These are phyloP conservation scores for Candida alai DNA, from an alignment of 805 yeast genomes.

Conservation along the genomic window DNA sequence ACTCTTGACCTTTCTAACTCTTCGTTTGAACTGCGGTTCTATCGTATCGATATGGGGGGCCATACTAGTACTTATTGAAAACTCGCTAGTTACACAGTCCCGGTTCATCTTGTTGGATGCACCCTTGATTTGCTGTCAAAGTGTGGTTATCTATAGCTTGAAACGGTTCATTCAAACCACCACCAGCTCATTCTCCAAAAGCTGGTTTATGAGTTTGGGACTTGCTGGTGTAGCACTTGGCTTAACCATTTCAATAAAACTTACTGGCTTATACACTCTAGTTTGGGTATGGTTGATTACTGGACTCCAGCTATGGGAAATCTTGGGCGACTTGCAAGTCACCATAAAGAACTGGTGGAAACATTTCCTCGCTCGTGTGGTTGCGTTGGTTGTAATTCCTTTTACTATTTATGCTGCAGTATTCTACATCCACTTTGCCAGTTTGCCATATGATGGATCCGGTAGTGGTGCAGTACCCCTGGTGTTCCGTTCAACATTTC, in stretches of 20 bases:
- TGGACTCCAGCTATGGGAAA: constrained; percentile 57
- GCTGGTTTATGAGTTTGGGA: constrained; percentile 53
- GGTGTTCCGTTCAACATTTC: constrained; percentile 58
- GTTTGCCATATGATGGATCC: constrained; percentile 46
- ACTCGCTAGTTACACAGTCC: constrained; percentile 59
- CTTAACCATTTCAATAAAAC: constrained; percentile 58
- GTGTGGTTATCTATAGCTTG: constrained; percentile 49
- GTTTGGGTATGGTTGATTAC: constrained; percentile 56
- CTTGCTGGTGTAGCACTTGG: constrained; percentile 51
- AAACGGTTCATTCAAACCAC: constrained; percentile 44
- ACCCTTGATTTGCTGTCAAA: constrained; percentile 41
- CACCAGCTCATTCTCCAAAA: constrained; percentile 36
- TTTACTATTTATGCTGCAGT: constrained; percentile 50
- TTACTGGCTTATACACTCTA: constrained; percentile 66
- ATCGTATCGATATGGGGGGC: constrained; percentile 49
- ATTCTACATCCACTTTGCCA: constrained; percentile 54
- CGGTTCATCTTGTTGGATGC: constrained; percentile 44
- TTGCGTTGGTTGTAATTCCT: constrained; percentile 53
- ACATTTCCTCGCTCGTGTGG: constrained; percentile 38
- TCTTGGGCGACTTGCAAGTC: constrained; percentile 64
- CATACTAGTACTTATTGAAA: constrained; percentile 55
- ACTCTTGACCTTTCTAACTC: constrained; percentile 49
- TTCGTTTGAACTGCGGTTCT: constrained; percentile 56
- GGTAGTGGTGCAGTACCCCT: constrained; percentile 66
- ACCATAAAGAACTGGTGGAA: constrained; percentile 31